Conservation (phyloP, 805 yeast genomes). For the Candida jianshihensis region DNA sequence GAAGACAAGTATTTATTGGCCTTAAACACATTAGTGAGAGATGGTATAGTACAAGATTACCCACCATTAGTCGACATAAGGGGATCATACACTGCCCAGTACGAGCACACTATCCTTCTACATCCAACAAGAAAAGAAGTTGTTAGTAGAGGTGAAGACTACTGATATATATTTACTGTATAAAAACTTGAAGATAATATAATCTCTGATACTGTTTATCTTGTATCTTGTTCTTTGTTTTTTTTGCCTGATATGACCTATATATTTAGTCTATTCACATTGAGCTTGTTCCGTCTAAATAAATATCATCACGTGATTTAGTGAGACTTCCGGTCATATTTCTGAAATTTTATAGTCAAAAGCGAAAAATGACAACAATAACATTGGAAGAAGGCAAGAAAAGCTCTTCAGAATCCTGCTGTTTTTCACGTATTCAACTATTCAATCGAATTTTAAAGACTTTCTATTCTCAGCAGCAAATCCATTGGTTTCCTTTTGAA, state of each 20-base stretch:
- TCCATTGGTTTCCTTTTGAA: too few relatives aligned
- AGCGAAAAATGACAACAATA: slow-evolving; percentile 5
- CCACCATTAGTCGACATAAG: slow-evolving; percentile 83
- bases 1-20: slow-evolving; percentile 89
- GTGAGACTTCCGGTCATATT: not conserved
- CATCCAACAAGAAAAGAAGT: slow-evolving; percentile 93
- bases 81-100: slow-evolving; percentile 94
- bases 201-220: too few relatives aligned
- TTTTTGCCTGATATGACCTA: too few relatives aligned
- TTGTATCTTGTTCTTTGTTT: too few relatives aligned
- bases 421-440: too few relatives aligned
- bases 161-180: too few relatives aligned
- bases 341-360: not conserved
- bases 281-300: too few relatives aligned
- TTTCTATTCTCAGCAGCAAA: too few relatives aligned
- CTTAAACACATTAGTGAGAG: slow-evolving; percentile 73
- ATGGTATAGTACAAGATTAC: slow-evolving; percentile 87
- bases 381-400: slow-evolving; percentile 15
- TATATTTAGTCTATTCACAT: too few relatives aligned
- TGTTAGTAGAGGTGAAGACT: slow-evolving; percentile 92
- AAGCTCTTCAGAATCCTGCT: not conserved
- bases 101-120: slow-evolving; percentile 85
- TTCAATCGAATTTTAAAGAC: too few relatives aligned
- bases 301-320: not conserved
- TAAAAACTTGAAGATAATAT: too few relatives aligned